These are phyloP conservation scores for Tephrocybe sp. DNA, from an alignment of 768 basidiomycete species.

Conservation along the genomic window DNA sequence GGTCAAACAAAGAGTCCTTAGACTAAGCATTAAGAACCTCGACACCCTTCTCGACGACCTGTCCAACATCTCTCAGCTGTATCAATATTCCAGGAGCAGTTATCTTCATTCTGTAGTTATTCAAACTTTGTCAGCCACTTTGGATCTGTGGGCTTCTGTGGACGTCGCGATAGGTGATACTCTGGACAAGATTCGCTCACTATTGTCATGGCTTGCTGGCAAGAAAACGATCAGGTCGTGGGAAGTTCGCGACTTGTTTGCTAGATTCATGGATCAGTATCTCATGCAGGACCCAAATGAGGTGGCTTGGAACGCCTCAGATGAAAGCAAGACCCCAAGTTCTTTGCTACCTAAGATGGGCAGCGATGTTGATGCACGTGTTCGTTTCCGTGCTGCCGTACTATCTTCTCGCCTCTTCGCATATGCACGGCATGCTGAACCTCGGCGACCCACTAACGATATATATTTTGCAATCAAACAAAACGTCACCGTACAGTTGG, in stretches of 20 bases:
- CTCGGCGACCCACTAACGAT: constrained; percentile 22
- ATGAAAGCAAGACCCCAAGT: constrained; percentile 33
- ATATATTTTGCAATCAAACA: constrained; percentile 49
- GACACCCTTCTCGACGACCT: constrained; percentile 54
- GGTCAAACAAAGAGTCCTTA: constrained; percentile 52
- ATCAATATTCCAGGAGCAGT: constrained; percentile 55
- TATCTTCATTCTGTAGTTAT: constrained; percentile 51
- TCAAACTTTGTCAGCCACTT: constrained; percentile 63
- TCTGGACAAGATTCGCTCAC: constrained; percentile 39
- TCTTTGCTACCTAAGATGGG: constrained; percentile 50
- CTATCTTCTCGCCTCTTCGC: constrained; percentile 59
- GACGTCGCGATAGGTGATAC: constrained; percentile 32
- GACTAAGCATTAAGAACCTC: constrained; percentile 48
- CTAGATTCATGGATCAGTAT: constrained; percentile 66
- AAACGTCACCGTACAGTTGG: constrained; percentile 41
- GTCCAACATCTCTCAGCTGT: constrained; percentile 46
- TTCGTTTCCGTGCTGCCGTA: constrained; percentile 73
- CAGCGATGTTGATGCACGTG: constrained; percentile 76
- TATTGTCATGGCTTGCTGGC: constrained; percentile 56
- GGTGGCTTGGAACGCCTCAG: constrained; percentile 41
- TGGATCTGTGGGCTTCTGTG: constrained; percentile 51
- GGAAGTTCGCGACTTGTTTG: constrained; percentile 62
- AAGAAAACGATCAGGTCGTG: constrained; percentile 52
- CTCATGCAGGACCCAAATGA: constrained; percentile 56
- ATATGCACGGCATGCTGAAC: constrained; percentile 35